A percentile compares a stretch with the other conserved stretches of the same genome.
Conservation (phyloP, 306 rosid species). For the Ziziphus jujuba region DNA sequence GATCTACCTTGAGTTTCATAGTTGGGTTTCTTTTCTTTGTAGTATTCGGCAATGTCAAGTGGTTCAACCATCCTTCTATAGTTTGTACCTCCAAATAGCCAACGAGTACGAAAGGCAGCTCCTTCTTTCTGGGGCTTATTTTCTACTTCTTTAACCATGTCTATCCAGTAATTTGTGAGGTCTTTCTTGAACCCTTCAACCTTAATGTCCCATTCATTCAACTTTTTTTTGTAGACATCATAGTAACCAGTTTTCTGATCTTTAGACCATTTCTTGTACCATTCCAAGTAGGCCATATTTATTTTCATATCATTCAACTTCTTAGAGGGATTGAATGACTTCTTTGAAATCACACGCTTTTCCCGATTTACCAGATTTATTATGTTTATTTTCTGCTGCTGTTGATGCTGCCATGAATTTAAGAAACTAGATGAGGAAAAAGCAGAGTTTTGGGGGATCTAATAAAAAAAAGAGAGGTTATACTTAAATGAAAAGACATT, state of each 20-base stretch:
- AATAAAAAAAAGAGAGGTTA: background rate
- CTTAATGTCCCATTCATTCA: background rate
- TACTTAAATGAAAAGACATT: background rate
- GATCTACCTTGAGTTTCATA: slow-evolving; percentile 30
- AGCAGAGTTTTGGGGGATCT: background rate
- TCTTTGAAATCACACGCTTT: background rate
- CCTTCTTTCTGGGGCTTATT: slow-evolving; percentile 54
- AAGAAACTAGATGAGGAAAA: background rate
- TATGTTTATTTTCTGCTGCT: background rate
- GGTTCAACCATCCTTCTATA: slow-evolving; percentile 74
- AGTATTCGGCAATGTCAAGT: slow-evolving; percentile 52
- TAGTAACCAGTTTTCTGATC: slow-evolving; percentile 38
- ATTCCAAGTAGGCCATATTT: slow-evolving; percentile 53
- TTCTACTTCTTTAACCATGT: slow-evolving; percentile 45
- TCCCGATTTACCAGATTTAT: slow-evolving; percentile 5
- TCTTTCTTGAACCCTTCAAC: slow-evolving; percentile 16
- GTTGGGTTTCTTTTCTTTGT: slow-evolving; percentile 2
- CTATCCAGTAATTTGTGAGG: slow-evolving; percentile 52
- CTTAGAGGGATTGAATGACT: slow-evolving; percentile 20
- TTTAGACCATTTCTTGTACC: slow-evolving; percentile 53
- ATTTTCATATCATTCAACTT: slow-evolving; percentile 35
- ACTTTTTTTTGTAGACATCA: slow-evolving; percentile 42
- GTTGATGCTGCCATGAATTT: slow-evolving; percentile 18
- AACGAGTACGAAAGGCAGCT: slow-evolving; percentile 21
- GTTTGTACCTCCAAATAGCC: slow-evolving; percentile 49